A percentile compares a stretch with the other conserved stretches of the same genome.
Conservation (phyloP, 768 basidiomycete species). For the Calocera viscosa region DNA sequence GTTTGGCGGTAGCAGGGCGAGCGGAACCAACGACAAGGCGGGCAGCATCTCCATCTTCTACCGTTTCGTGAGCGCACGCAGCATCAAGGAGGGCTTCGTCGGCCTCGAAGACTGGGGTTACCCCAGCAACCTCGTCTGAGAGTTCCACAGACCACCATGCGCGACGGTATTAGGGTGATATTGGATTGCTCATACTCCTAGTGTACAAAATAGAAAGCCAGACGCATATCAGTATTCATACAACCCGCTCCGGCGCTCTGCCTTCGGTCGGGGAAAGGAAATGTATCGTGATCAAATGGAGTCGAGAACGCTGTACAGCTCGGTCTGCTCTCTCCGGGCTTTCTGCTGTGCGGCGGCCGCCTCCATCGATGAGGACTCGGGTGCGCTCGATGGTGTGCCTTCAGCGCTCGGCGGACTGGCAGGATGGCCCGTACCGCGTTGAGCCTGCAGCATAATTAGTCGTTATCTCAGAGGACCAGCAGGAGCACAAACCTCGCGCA, state of each 20-base stretch:
- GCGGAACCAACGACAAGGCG: slow-evolving; percentile 97
- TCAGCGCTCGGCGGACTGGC: not conserved
- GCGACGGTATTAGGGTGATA: not conserved
- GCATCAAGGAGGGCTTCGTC: slow-evolving; percentile 96
- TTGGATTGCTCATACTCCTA: not conserved
- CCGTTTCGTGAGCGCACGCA: slow-evolving; percentile 76
- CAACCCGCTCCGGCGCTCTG: not conserved
- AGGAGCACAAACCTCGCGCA: not conserved
- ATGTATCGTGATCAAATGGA: not conserved
- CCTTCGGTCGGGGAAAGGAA: not conserved
- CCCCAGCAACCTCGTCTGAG: slow-evolving; percentile 68
- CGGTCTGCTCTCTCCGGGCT: not conserved
- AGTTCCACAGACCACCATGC: not conserved
- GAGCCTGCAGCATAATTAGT: too few species aligned
- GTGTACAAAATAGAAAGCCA: not conserved
- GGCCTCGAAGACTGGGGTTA: slow-evolving; percentile 68
- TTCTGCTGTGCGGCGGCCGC: not conserved
- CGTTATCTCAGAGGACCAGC: too few species aligned
- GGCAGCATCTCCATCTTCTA: slow-evolving; percentile 67
- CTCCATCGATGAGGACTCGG: not conserved
- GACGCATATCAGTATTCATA: not conserved
- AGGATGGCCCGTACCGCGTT: not conserved
- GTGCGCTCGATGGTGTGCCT: not conserved
- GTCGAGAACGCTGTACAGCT: not conserved
- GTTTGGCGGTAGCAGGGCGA: slow-evolving; percentile 85